Percentiles rank a stretch among this genome's conserved stretches.
Evolutionary conservation across 371 early-diverging fungal genomes (phyloP).

Genomic region (Zopfochytrium polystomum): DNA sequence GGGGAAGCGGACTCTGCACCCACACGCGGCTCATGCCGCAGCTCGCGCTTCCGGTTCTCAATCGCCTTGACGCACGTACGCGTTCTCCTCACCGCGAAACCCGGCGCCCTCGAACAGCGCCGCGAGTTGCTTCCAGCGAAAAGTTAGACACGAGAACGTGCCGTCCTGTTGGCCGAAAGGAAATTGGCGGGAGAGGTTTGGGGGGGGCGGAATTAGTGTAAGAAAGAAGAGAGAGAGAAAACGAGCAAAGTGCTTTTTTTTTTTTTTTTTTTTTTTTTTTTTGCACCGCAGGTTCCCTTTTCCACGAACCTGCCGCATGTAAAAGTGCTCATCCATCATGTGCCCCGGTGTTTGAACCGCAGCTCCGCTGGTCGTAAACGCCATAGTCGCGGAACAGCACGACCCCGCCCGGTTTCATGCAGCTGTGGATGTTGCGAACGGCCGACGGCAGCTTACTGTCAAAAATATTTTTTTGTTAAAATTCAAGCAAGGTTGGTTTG

Average conservation of each 20-base stretch:
- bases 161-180: constrained; percentile 51
- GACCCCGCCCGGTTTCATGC: constrained; percentile 50
- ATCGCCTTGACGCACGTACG: constrained; percentile 77
- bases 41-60: constrained; percentile 72
- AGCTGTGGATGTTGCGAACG: constrained; percentile 31
- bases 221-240: not conserved
- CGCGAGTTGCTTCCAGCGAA: constrained; percentile 50
- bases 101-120: constrained; percentile 61
- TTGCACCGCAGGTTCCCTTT: not conserved
- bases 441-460: constrained; percentile 28
- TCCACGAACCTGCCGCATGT: constrained; percentile 51
- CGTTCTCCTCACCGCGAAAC: constrained; percentile 64
- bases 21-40: constrained; percentile 81
- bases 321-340: constrained; percentile 61
- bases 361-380: constrained; percentile 69
- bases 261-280: no score
- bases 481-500: no score
- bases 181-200: not conserved
- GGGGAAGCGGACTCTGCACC: no score
- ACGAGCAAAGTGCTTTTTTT: no score
- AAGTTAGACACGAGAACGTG: constrained; percentile 69
- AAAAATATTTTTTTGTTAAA: no score
- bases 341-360: constrained; percentile 66
- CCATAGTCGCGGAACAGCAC: constrained; percentile 54
- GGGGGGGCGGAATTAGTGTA: not conserved